Base-by-base conservation (phyloP, 2,329 filamentous ascomycete species). In the Corynespora cassiicola region DNA sequence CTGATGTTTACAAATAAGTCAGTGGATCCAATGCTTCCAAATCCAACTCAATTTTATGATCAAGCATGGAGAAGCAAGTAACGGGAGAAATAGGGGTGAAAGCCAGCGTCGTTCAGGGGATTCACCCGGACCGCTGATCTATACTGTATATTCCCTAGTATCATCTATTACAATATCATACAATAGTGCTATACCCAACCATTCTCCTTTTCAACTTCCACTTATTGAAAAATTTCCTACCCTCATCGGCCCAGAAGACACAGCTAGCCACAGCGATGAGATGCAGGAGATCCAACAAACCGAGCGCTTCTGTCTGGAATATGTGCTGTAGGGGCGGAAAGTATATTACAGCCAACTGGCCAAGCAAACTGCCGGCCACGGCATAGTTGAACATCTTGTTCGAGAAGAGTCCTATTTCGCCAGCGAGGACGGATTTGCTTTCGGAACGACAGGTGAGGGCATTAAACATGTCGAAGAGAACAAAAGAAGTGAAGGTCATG, bases 381-480 rank as follows among this genome's bases (percentile, higher is more conserved):
- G 94, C 91, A 77, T 92, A 96, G 70, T 97, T 97, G 74, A 99
- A 99, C 71, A 99, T 87, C 44, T 84, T 86, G 65, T 99, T 99
- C 7, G 85, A 84, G 40, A 94, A 87, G 9, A 95, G 68, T 7
- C 87, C 83, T 33, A 95, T 69, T 65, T 99, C 91, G 25, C 94
- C 92, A 17, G 86, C 80, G 3, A 99, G 79, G 5, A 99, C 78
- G 8, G 88, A 95, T 68, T 97, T 97, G 47, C 81, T 84, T 64
- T 96, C 91, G 6, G 88, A 95, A 31, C 94, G 88, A 71, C 94
- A 99, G 11, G 89, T 86, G 15, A 99, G 77, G 2, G 94, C 94
- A 69, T 99, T 97, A 77, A 97, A 96, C 94, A 99, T 99, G 76
- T 99, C 94, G 70, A 97, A 99, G 36, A 99, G 81, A 29, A 99